Evolutionary conservation across 345 rosid species (phyloP), one percentile per base, ranked within the genome.

Genomic region (Citrus glauca): DNA sequence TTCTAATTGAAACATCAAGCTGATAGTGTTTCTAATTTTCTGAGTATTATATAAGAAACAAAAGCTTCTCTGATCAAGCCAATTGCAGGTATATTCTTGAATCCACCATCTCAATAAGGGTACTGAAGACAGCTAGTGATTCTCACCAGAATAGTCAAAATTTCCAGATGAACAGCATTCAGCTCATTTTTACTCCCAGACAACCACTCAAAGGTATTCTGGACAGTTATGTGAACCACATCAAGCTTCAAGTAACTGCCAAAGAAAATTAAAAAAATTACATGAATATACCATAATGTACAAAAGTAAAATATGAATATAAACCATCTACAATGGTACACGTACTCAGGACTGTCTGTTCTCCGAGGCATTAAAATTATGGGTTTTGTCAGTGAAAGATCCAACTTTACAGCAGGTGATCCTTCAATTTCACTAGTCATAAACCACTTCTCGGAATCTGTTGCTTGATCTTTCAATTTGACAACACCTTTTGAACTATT

Each of bases 211-310:
- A 94, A 96, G 78, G 90, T 90, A 82, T 94, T 96, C 77, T 75
- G 83, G 62, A 96, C 90, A 20, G 99, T 92, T 80, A 96, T 92
- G 85, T 92, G 97, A 71, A 94, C 97, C 64, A 96, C 93, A 86
- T 96, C 99, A 68, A 96, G 97, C 88, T 94, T 92, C 93, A 96
- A 78, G 83, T 88, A 96, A 88, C 99, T 95, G 92, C 69, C 77
- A 82, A 71, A 69, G 78, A 78, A 71, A 62, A 67, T 63, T 61
- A 75, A 81, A 79, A 80, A 28, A 56, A 64, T 48, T 72, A 74
- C 60, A 74, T 19, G 60, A 50, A 69, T 66, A 69, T 25, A 66
- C 59, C 68, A 71, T 40, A 71, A 53, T 73, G 27, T 62, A 16
- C 72, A 45, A n/a, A 57, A n/a, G 71, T n/a, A 14, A 56, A 63